Evolutionary conservation across 192 early-diverging fungal genomes (phyloP), one percentile per base, ranked within the genome.

Genomic region (Backusella luteola): DNA sequence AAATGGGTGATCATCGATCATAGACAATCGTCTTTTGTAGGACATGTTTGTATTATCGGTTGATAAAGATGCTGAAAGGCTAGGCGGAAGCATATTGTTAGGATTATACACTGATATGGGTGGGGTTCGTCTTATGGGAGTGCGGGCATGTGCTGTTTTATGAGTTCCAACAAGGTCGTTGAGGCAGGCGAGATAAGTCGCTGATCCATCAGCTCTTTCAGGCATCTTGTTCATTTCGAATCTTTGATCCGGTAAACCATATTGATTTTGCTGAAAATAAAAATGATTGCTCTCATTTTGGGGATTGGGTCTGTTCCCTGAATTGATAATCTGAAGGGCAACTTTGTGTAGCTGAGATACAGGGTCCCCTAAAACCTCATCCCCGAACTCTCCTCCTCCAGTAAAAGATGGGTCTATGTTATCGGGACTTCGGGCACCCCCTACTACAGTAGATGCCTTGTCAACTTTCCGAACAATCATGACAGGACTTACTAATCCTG

Each of bases 281-380:
- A 34, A 42, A 15, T 14, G 14, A 14, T 21, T 39, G 12, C 38
- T 29, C 44, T 38, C 53, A 36, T 38, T 69, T 39, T 46, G 38
- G 4, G 19, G 15, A 36, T 7, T 36, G 36, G 67, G 35, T 36
- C 11, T 39, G 35, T 38, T 36, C 7, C 42, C 26, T 34, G 70
- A 44, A 52, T 23, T 63, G 26, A 63, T 49, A 46, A 95, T 87
- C 82, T 96, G 91, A 80, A 97, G 90, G 0, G 94, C 94, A 1
- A 97, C 90, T 85, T 96, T 96, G 85, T 97, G 94, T 70, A 97
- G 83, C 81, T 95, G 94, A 21, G 93, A 93, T 1, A 97, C 90
- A 0, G 94, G 93, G 77, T 97, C 95, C 26, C 93, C 93, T 9
- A 90, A 72, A n/a, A 89, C 77, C 59, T 86, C 83, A 34, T 84